These are phyloP conservation scores for Ilyonectria sp. DNA, from an alignment of 2,329 filamentous ascomycete species.

Conservation along the genomic window DNA sequence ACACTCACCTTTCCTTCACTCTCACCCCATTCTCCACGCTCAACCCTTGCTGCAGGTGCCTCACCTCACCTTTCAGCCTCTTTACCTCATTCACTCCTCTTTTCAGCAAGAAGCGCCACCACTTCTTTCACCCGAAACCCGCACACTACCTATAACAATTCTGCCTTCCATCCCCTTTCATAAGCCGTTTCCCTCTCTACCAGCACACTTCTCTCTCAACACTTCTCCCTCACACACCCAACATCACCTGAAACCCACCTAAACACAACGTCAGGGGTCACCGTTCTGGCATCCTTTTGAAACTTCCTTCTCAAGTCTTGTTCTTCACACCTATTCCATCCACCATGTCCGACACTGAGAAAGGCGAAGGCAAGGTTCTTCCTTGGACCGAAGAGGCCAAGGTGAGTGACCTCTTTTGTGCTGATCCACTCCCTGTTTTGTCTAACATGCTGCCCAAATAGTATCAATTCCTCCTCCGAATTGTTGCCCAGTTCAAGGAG, in stretches of 20 bases:
- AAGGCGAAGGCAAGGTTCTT: conserved; percentile 40
- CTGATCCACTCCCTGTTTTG: background rate
- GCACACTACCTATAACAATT: background rate
- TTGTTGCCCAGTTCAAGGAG: conserved; percentile 53
- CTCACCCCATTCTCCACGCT: background rate
- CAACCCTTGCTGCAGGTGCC: background rate
- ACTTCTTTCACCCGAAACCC: background rate
- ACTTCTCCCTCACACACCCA: background rate
- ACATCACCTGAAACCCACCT: background rate
- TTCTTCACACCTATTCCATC: background rate
- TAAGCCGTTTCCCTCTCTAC: too few species aligned
- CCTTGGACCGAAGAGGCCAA: conserved; percentile 58
- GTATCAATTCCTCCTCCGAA: conserved; percentile 55
- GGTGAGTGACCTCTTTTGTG: conserved; percentile 35
- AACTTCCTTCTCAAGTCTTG: background rate
- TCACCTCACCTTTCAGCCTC: background rate
- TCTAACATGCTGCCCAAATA: conserved; percentile 27
- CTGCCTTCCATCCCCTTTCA: background rate
- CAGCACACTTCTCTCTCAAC: background rate
- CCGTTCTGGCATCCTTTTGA: background rate
- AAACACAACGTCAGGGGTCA: background rate
- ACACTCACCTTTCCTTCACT: background rate
- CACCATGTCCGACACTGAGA: conserved; percentile 47
- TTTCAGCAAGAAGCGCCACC: background rate
- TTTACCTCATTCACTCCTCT: background rate